Conservation (phyloP, 495 filamentous ascomycete species). For the Alectoria sarmentosa region DNA sequence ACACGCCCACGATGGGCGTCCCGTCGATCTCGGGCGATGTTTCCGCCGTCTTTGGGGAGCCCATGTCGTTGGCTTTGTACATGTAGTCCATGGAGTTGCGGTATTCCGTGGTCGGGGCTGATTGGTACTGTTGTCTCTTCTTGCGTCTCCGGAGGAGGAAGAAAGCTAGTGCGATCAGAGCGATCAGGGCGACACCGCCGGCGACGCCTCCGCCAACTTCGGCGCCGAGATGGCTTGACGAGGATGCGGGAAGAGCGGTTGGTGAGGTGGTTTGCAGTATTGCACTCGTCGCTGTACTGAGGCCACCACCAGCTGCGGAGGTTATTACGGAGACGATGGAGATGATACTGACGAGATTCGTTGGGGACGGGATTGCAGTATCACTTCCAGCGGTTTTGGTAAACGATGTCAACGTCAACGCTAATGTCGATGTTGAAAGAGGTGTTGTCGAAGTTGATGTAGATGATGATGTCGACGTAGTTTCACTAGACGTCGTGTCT, state of each 20-base stretch:
- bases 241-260: not conserved
- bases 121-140: not conserved
- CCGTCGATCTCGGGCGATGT: slow-evolving; percentile 1
- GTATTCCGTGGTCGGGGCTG: not conserved
- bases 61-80: not conserved
- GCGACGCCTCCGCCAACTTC: not conserved
- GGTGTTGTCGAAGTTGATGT: not conserved
- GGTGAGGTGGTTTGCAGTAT: not conserved
- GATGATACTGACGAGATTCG: not conserved
- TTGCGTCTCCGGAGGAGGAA: not conserved
- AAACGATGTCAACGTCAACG: not conserved
- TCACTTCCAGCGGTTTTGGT: not conserved
- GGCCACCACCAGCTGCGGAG: not conserved
- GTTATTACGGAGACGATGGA: not conserved
- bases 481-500: not conserved
- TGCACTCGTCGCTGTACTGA: not conserved
- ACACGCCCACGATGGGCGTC: not conserved
- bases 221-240: not conserved
- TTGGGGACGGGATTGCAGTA: not conserved
- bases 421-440: not conserved
- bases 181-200: not conserved
- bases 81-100: slow-evolving; percentile 4
- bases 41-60: not conserved
- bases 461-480: not conserved
- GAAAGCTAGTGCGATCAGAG: not conserved